Evolutionary conservation across 2,329 filamentous ascomycete genomes (phyloP).

Genomic region (Claviceps cyperi): DNA sequence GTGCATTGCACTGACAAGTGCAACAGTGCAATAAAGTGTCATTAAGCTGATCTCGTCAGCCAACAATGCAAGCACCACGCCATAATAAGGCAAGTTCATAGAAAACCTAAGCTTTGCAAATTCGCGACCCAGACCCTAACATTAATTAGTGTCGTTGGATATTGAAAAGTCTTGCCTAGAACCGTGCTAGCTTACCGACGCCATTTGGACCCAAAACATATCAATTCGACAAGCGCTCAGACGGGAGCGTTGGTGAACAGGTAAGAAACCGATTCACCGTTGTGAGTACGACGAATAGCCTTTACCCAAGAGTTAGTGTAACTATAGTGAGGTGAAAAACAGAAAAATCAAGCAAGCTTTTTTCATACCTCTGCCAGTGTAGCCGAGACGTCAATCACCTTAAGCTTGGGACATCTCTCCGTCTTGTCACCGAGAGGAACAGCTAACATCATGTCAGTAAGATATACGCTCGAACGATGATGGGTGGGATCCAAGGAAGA

Average conservation of each 20-base stretch:
- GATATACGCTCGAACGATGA: background rate
- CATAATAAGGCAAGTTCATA: background rate
- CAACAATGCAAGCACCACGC: background rate
- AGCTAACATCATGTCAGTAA: constrained; percentile 17
- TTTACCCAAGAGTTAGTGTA: constrained; percentile 14
- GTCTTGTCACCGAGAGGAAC: constrained; percentile 57
- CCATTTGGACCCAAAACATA: background rate
- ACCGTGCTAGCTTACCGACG: background rate
- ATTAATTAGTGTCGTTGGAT: background rate
- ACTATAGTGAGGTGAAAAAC: background rate
- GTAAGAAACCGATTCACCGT: constrained; percentile 50
- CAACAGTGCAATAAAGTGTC: background rate
- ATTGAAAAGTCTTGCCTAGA: background rate
- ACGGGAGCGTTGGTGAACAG: constrained; percentile 53
- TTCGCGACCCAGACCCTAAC: background rate
- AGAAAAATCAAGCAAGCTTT: background rate
- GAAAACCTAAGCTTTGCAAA: background rate
- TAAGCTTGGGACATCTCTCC: constrained; percentile 61
- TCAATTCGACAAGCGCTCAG: constrained; percentile 11
- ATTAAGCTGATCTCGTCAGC: background rate
- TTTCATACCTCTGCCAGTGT: constrained; percentile 49
- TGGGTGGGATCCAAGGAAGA: background rate
- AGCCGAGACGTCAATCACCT: constrained; percentile 83
- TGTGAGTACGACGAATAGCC: constrained; percentile 54
- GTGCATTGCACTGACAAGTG: background rate